Conservation (phyloP, 495 filamentous ascomycete genomes). For the Hypoxylon trugodes region DNA sequence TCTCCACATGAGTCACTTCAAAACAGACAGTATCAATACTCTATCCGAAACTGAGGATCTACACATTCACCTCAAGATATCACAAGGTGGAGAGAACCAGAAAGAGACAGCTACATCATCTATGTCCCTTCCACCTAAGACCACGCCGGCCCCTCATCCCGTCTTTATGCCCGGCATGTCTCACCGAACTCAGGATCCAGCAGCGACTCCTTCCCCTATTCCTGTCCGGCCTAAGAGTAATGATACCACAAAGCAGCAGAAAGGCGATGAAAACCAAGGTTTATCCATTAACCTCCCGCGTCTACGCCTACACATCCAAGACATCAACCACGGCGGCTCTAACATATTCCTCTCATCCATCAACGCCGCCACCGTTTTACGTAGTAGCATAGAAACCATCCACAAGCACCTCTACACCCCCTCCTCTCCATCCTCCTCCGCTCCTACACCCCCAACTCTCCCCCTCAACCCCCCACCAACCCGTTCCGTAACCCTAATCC, state of each 20-base stretch:
- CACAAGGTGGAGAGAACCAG: neutral
- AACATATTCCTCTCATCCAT: constrained; percentile 68
- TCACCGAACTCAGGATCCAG: constrained; percentile 9
- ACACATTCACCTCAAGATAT: constrained; percentile 20
- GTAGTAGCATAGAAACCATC: constrained; percentile 69
- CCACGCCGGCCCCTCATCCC: constrained; percentile 43
- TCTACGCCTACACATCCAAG: constrained; percentile 73
- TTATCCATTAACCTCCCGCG: constrained; percentile 56
- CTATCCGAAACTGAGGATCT: constrained; percentile 12
- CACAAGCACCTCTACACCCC: constrained; percentile 36
- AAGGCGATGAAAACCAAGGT: constrained; percentile 1
- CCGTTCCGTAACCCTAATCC: constrained; percentile 87
- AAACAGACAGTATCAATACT: neutral
- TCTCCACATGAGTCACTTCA: constrained; percentile 11
- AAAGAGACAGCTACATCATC: neutral
- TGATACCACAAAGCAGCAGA: neutral
- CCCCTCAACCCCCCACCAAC: constrained; percentile 54
- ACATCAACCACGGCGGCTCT: constrained; percentile 71
- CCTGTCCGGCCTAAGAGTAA: constrained; percentile 10
- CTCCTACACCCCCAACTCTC: too few species aligned
- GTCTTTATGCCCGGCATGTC: constrained; percentile 45
- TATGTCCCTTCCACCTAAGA: constrained; percentile 43
- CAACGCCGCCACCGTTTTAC: constrained; percentile 65
- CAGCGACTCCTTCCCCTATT: constrained; percentile 22
- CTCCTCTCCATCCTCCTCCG: constrained; percentile 72